Conservation (phyloP, 139 green algal species). For the Micromonas pusilla region DNA sequence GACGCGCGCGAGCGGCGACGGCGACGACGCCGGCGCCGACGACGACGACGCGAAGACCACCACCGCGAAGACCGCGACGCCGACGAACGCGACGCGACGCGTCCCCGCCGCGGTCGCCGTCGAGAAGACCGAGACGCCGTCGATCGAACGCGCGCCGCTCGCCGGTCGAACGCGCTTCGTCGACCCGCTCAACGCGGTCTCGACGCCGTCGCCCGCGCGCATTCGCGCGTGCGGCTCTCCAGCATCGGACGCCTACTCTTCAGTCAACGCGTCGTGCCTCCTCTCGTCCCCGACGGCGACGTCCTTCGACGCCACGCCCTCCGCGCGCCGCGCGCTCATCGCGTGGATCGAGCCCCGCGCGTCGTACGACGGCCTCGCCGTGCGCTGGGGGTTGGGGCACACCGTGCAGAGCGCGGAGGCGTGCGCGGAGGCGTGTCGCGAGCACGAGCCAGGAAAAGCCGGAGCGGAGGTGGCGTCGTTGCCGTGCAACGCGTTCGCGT, state of each 20-base stretch:
- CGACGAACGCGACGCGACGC: too few relatives aligned
- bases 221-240: slow-evolving; percentile 52
- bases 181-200: not conserved
- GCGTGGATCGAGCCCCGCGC: slow-evolving; percentile 41
- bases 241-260: slow-evolving; percentile 58
- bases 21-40: too few relatives aligned
- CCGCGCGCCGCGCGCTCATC: slow-evolving; percentile 4
- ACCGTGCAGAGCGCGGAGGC: slow-evolving; percentile 47
- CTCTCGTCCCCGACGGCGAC: slow-evolving; percentile 39
- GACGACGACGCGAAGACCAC: too few relatives aligned
- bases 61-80: too few relatives aligned
- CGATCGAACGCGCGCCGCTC: not conserved
- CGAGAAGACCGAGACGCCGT: too few relatives aligned
- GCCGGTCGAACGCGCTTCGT: not conserved
- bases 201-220: not conserved
- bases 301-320: not conserved
- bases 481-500: slow-evolving; percentile 79
- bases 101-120: too few relatives aligned
- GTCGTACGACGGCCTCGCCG: slow-evolving; percentile 67
- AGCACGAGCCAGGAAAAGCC: slow-evolving; percentile 37
- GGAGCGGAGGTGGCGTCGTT: slow-evolving; percentile 47
- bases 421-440: slow-evolving; percentile 49
- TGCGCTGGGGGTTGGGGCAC: slow-evolving; percentile 72
- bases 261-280: slow-evolving; percentile 56
- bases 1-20: too few relatives aligned